These are phyloP conservation scores for Colletotrichum tabaci DNA, from an alignment of 2,329 filamentous ascomycete genomes.

Conservation along the genomic window DNA sequence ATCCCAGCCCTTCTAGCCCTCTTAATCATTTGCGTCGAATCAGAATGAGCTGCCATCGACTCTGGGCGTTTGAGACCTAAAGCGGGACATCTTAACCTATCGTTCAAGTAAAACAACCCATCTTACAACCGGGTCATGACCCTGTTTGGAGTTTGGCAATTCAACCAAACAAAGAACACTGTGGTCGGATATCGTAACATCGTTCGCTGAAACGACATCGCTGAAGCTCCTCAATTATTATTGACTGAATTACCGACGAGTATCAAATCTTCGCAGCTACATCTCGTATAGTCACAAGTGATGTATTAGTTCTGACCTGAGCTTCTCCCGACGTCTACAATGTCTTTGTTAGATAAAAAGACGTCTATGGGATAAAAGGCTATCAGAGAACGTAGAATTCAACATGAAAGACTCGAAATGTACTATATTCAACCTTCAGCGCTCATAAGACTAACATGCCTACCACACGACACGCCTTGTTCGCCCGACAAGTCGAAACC, in stretches of 20 bases:
- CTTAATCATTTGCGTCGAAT: no score
- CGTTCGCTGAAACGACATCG: not conserved
- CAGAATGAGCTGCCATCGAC: not conserved
- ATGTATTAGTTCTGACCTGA: not conserved
- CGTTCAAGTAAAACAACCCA: not conserved
- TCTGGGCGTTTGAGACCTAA: no score
- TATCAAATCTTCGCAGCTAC: not conserved
- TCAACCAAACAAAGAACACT: not conserved
- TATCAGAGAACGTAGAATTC: not conserved
- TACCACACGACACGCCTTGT: not conserved
- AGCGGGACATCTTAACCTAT: not conserved
- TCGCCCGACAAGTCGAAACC: not conserved
- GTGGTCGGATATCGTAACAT: not conserved
- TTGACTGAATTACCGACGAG: not conserved
- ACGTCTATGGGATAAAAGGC: not conserved
- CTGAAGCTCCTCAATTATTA: not conserved
- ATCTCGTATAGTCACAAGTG: not conserved
- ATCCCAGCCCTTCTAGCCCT: no score
- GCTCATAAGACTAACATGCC: not conserved
- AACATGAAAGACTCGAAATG: not conserved
- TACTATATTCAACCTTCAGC: not conserved
- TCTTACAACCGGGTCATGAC: not conserved
- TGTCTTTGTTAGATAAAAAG: not conserved
- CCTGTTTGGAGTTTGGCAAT: not conserved
- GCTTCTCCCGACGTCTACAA: not conserved